These are phyloP conservation scores for Glycine latifolia DNA, from an alignment of 306 rosid genomes.

Conservation along the genomic window DNA sequence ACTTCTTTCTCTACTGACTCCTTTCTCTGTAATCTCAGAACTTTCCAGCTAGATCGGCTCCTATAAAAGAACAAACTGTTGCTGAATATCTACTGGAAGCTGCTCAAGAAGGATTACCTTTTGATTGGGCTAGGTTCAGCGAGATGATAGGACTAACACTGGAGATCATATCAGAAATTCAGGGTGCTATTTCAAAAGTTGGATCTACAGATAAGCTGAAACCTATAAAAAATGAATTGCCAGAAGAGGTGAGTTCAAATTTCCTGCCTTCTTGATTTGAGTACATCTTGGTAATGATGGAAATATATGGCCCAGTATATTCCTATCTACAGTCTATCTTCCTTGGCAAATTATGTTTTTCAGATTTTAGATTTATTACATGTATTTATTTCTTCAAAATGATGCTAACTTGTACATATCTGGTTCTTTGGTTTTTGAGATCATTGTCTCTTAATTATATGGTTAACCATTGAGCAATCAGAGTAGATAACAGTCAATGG, in stretches of 20 bases:
- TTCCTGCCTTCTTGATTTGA: conserved; percentile 28
- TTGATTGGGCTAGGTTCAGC: conserved; percentile 78
- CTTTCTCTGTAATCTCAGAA: conserved; percentile 56
- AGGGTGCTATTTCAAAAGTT: conserved; percentile 73
- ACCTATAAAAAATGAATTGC: conserved; percentile 85
- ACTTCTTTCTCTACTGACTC: conserved; percentile 15
- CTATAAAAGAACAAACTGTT: conserved; percentile 87
- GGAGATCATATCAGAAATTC: conserved; percentile 56
- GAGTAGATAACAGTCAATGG: conserved; percentile 21
- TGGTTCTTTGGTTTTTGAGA: neutral
- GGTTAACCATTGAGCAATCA: conserved; percentile 26
- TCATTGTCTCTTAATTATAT: neutral
- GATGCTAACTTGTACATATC: conserved; percentile 24
- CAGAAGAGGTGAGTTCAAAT: conserved; percentile 73
- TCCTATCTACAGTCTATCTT: neutral
- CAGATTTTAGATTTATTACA: neutral
- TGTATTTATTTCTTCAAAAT: conserved; percentile 12
- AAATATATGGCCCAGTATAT: neutral
- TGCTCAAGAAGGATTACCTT: conserved; percentile 70
- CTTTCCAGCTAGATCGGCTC: conserved; percentile 76
- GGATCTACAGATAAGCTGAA: conserved; percentile 83
- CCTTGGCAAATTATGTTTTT: neutral
- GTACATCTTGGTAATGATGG: conserved; percentile 29
- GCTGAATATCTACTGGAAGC: conserved; percentile 76
- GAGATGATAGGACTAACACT: conserved; percentile 63